Evolutionary conservation across 2,329 filamentous ascomycete species (phyloP).

Genomic region (Phaeosphaeriaceae sp.): DNA sequence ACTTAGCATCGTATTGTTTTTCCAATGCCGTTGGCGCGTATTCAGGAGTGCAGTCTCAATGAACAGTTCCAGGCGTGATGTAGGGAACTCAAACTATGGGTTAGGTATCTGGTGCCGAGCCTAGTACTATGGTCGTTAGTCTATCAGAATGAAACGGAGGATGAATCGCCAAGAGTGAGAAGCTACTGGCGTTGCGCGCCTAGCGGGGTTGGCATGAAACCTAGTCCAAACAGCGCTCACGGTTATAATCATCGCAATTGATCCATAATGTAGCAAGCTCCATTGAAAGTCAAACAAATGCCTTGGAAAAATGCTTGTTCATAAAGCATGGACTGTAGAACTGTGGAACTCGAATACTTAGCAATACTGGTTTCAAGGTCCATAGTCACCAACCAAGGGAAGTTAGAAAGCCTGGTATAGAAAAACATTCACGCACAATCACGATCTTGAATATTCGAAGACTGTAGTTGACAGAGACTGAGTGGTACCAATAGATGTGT

Average conservation of each 20-base stretch:
- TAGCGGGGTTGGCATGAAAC: constrained; percentile 34
- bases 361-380: too few relatives aligned
- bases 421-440: too few relatives aligned
- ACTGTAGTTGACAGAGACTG: too few relatives aligned
- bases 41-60: constrained; percentile 7
- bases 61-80: constrained; percentile 17
- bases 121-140: constrained; percentile 30
- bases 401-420: too few relatives aligned
- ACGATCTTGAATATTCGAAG: too few relatives aligned
- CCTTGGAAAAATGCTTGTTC: too few relatives aligned
- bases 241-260: neutral
- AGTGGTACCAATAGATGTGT: too few relatives aligned
- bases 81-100: constrained; percentile 20
- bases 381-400: too few relatives aligned
- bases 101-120: constrained; percentile 17
- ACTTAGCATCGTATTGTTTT: constrained; percentile 25
- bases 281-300: too few relatives aligned
- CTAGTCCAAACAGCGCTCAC: constrained; percentile 23
- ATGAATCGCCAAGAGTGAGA: constrained; percentile 44
- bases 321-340: too few relatives aligned
- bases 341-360: too few relatives aligned
- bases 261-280: neutral
- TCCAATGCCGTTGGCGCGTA: constrained; percentile 18
- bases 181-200: constrained; percentile 23
- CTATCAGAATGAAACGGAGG: constrained; percentile 32